Evolutionary conservation across 75 land plant species (phyloP), one percentile per base, ranked within the genome.

Genomic region (Pinus tabuliformis): DNA sequence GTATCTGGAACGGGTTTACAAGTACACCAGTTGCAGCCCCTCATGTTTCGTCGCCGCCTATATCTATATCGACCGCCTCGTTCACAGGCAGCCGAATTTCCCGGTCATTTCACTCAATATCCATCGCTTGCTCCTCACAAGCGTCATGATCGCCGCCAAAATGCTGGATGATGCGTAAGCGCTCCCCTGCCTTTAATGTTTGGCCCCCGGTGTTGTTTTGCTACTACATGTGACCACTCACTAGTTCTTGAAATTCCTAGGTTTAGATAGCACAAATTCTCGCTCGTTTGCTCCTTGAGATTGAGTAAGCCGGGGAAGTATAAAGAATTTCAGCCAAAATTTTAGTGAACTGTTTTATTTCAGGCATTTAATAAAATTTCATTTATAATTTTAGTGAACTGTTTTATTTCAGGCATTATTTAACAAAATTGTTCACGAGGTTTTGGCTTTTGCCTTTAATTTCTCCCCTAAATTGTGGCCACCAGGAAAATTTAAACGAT

Each of bases 121-220:
- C 39, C 97, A 94, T 62, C 82, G 97, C 18, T 78, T 94, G 70
- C 80, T 94, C 37, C 87, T 90, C 42, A 87, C 93, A 49, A 82
- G 89, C 63, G 76, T 92, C 76, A 82, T 94, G 89, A 81, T 92
- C 66, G 97, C 97, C 61, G 81, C 97, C 78, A 94, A 94, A 87
- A 84, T 89, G 71, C 89, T 94, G 14, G 97, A 94, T 65, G 97
- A 92, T 81, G 84, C 72, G 97, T 94, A 80, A 85, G 95, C 37
- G 37, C 18, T 13, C 14, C 7, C 57, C 4, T 30, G 8, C 20
- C 36, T 26, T 9, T 8, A 49, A 49, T 9, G 2, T 49, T 11
- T 49, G 12, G 54, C 9, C 11, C 11, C 54, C 54, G 2, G 54
- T 49, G 12, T 5, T 16, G 3, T 57, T 8, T 30, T 7, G 22